A percentile compares a stretch with the other conserved stretches of the same genome.
Evolutionary conservation across 1,284 basidiomycete species (phyloP).

Genomic region (Grifola frondosa): DNA sequence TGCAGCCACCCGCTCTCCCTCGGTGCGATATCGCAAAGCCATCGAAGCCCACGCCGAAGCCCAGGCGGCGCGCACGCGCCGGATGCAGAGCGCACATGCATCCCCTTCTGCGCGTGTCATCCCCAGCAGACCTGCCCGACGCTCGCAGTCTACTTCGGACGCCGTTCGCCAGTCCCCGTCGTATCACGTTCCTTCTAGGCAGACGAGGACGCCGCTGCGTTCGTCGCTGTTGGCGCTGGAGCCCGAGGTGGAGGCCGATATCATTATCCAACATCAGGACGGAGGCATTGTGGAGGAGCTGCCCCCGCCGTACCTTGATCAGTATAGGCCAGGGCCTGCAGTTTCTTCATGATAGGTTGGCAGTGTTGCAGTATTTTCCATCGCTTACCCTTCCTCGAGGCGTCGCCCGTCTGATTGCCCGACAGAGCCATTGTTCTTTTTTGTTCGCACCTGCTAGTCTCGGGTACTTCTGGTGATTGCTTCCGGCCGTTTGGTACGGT

Average conservation of each 20-base stretch:
- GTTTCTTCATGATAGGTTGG: no score
- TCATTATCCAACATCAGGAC: constrained; percentile 34
- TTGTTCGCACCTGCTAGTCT: no score
- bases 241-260: constrained; percentile 27
- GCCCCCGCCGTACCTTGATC: constrained; percentile 32
- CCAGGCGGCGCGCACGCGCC: constrained; percentile 12
- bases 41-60: constrained; percentile 20
- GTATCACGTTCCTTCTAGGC: constrained; percentile 12
- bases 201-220: constrained; percentile 16
- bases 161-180: constrained; percentile 12
- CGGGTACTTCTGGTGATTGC: no score
- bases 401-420: no score
- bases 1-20: constrained; percentile 11
- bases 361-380: no score
- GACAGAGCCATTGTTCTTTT: no score
- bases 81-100: constrained; percentile 1
- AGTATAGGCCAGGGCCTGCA: constrained; percentile 3
- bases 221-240: constrained; percentile 16
- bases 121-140: constrained; percentile 5
- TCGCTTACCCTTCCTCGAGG: no score
- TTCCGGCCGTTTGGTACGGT: no score
- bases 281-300: constrained; percentile 34
- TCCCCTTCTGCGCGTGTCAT: no score
- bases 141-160: constrained; percentile 9
- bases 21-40: constrained; percentile 20